phyloP scores from a whole-genome alignment of 108 stramenopile genomes.

The Bacterosira constricta region DNA sequence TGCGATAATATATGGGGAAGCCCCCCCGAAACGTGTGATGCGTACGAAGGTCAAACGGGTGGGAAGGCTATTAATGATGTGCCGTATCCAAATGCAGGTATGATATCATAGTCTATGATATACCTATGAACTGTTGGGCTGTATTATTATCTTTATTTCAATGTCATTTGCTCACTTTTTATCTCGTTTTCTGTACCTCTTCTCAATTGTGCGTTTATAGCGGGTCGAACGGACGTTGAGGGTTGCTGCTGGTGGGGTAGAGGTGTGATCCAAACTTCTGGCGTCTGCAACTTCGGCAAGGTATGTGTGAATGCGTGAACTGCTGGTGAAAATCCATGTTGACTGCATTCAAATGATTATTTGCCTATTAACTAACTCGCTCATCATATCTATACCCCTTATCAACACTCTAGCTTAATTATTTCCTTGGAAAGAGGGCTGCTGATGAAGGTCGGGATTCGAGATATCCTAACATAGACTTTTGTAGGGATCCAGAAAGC shows the following conservation, averaged over 20 bases:
- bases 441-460: conserved; percentile 45
- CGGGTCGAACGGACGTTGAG: conserved; percentile 53
- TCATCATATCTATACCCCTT: too few relatives aligned
- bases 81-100: conserved; percentile 29
- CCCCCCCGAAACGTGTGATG: conserved; percentile 49
- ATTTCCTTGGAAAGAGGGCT: conserved; percentile 51
- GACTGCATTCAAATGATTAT: too few relatives aligned
- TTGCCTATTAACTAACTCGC: background rate
- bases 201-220: too few relatives aligned
- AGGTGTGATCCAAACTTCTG: conserved; percentile 56
- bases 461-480: conserved; percentile 52
- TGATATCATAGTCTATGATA: background rate
- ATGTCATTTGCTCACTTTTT: too few relatives aligned
- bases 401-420: too few relatives aligned
- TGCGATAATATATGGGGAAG: conserved; percentile 50
- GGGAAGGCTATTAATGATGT: conserved; percentile 44
- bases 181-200: too few relatives aligned
- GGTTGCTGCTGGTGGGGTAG: conserved; percentile 66
- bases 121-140: background rate
- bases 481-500: conserved; percentile 46
- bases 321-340: too few relatives aligned
- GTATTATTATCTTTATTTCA: too few relatives aligned
- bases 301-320: too few relatives aligned
- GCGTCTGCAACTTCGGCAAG: conserved; percentile 53
- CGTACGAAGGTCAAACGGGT: conserved; percentile 50